phyloP scores from a whole-genome alignment of 805 yeast genomes.

The Vanderwaltozyma verrucispora region DNA sequence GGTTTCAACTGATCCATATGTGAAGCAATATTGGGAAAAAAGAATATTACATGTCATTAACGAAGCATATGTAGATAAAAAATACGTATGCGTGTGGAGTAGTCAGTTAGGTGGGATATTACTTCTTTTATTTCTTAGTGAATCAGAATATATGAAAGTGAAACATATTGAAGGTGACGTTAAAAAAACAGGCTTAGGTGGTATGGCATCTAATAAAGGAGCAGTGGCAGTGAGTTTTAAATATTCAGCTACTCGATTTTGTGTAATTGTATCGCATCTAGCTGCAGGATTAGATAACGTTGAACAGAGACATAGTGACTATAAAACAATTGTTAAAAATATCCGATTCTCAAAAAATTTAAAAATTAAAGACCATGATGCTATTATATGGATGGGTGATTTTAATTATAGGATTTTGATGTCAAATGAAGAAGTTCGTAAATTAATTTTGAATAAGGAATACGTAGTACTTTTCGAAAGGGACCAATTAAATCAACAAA shows the following conservation, averaged over 20 bases:
- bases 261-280: slow-evolving; percentile 77
- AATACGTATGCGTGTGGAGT: slow-evolving; percentile 52
- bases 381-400: slow-evolving; percentile 86
- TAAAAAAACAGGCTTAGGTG: slow-evolving; percentile 91
- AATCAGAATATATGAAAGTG: slow-evolving; percentile 40
- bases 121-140: slow-evolving; percentile 55
- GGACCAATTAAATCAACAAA: slow-evolving; percentile 75
- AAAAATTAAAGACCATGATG: slow-evolving; percentile 66
- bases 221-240: slow-evolving; percentile 63
- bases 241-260: slow-evolving; percentile 56
- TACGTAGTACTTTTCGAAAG: slow-evolving; percentile 45
- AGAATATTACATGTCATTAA: slow-evolving; percentile 42
- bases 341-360: slow-evolving; percentile 49
- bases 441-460: slow-evolving; percentile 38
- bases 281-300: slow-evolving; percentile 85
- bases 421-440: slow-evolving; percentile 60
- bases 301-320: slow-evolving; percentile 80
- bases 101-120: slow-evolving; percentile 84
- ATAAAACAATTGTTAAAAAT: slow-evolving; percentile 65
- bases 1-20: slow-evolving; percentile 61
- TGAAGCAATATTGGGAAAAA: slow-evolving; percentile 55
- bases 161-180: slow-evolving; percentile 57
- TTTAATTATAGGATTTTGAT: slow-evolving; percentile 75
- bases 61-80: slow-evolving; percentile 28
- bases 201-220: slow-evolving; percentile 76